Conservation (phyloP, 352 stramenopile genomes). For the Phytophthora pseudosyringae region DNA sequence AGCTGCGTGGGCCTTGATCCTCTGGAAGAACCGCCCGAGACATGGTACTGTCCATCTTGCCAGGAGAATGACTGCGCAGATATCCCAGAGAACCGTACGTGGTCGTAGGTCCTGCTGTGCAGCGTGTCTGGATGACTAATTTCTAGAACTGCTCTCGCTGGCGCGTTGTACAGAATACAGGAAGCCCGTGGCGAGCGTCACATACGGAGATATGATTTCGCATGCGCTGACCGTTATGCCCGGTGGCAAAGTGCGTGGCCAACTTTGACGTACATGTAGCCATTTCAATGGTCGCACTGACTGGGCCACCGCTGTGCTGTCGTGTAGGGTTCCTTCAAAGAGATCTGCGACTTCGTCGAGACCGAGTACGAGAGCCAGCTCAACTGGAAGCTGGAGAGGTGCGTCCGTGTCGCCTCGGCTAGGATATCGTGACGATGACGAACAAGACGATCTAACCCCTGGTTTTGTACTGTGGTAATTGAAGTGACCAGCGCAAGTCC, state of each 20-base stretch:
- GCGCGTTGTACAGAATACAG: conserved; percentile 58
- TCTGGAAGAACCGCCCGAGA: conserved; percentile 58
- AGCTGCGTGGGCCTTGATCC: conserved; percentile 67
- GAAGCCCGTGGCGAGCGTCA: conserved; percentile 82
- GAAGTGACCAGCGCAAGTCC: conserved; percentile 83
- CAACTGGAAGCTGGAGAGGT: conserved; percentile 92
- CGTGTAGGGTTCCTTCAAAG: conserved; percentile 81
- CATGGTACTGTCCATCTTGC: conserved; percentile 79
- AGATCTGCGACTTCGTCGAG: conserved; percentile 92
- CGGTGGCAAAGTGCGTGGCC: conserved; percentile 62
- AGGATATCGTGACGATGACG: conserved; percentile 2
- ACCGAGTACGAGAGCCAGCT: conserved; percentile 86
- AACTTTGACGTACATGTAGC: conserved; percentile 15
- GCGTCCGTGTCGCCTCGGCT: background rate
- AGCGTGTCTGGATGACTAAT: background rate
- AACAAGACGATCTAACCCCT: conserved; percentile 14
- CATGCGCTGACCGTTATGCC: conserved; percentile 75
- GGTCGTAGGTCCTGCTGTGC: background rate
- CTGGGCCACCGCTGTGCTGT: conserved; percentile 6
- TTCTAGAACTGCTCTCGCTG: background rate
- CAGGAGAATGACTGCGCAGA: conserved; percentile 56
- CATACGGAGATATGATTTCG: conserved; percentile 91
- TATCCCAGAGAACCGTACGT: conserved; percentile 78
- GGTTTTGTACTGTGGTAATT: conserved; percentile 23
- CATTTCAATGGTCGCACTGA: conserved; percentile 17